Conservation (phyloP, 164 flowering plant genomes). For the Macadamia tetraphylla region DNA sequence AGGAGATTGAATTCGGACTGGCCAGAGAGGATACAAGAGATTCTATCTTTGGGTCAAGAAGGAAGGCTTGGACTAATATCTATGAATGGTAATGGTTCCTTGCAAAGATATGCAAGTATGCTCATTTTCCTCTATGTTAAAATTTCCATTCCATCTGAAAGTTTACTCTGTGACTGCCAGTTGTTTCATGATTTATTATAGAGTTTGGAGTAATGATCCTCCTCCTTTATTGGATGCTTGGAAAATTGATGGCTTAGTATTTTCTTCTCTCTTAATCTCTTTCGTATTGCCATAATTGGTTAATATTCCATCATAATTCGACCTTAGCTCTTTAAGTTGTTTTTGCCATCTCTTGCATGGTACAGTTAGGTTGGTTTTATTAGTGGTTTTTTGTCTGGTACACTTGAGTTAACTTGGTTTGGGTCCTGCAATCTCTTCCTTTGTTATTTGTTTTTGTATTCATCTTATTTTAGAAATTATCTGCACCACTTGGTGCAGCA, state of each 20-base stretch:
- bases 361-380: neutral
- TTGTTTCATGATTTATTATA: too few species aligned
- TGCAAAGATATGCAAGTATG: conserved; percentile 40
- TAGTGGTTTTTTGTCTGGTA: neutral
- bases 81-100: conserved; percentile 45
- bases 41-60: conserved; percentile 50
- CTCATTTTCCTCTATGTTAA: neutral
- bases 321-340: neutral
- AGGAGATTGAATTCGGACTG: conserved; percentile 77
- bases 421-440: neutral
- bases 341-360: neutral
- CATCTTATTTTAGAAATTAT: neutral
- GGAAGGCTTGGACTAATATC: conserved; percentile 37
- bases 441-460: neutral
- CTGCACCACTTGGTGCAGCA: too few species aligned
- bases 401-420: too few species aligned
- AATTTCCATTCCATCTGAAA: too few species aligned
- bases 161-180: too few species aligned
- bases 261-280: neutral
- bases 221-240: neutral
- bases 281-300: neutral
- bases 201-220: too few species aligned
- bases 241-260: neutral
- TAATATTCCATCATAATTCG: neutral
- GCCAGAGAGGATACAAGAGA: conserved; percentile 79